Evolutionary conservation across 192 early-diverging fungal genomes (phyloP).

Genomic region (Entomortierella lignicola): DNA sequence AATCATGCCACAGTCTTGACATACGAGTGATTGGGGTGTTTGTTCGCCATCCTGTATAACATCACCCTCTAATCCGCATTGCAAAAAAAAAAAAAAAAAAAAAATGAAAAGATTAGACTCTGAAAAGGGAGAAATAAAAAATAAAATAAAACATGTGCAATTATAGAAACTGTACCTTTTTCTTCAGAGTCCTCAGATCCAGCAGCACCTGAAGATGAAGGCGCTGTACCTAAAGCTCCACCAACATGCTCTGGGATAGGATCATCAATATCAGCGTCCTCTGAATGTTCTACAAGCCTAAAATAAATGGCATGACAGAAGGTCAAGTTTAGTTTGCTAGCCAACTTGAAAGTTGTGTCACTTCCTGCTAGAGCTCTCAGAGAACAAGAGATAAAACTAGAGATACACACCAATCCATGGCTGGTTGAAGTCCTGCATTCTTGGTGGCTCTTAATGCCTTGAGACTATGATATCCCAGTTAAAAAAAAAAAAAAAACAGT

Average conservation of each 20-base stretch:
- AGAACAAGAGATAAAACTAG: no score
- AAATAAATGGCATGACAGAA: background rate
- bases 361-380: no score
- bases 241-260: constrained; percentile 56
- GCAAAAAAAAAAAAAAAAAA: background rate
- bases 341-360: no score
- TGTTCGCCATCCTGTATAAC: constrained; percentile 77
- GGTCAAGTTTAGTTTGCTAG: background rate
- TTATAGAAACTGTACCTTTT: constrained; percentile 8
- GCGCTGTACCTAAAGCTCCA: constrained; percentile 29
- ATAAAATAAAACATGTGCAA: constrained; percentile 2
- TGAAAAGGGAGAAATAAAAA: background rate
- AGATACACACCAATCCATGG: constrained; percentile 82
- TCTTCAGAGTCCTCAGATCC: constrained; percentile 44
- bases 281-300: constrained; percentile 78
- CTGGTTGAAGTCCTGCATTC: constrained; percentile 81
- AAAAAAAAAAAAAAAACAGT: background rate
- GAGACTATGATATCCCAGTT: constrained; percentile 17
- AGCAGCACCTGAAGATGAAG: constrained; percentile 19
- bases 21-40: constrained; percentile 82
- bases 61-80: constrained; percentile 58
- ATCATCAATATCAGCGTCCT: constrained; percentile 76
- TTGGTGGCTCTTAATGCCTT: constrained; percentile 77
- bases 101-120: background rate
- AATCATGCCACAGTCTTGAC: constrained; percentile 86